phyloP scores from a whole-genome alignment of 2,329 filamentous ascomycete genomes.

The Pseudogymnoascus sp. region DNA sequence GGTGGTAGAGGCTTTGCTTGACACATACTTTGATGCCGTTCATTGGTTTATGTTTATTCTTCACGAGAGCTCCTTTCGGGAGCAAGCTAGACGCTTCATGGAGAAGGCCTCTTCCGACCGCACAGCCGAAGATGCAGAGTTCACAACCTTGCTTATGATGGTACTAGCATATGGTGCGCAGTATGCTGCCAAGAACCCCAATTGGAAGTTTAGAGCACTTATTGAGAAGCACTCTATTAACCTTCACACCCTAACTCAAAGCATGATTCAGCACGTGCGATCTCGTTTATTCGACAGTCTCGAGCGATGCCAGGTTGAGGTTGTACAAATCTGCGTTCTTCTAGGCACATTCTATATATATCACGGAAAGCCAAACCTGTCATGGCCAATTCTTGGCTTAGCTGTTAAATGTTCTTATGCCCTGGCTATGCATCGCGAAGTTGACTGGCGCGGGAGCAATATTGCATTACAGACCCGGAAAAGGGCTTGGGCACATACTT shows the following conservation, averaged over 20 bases:
- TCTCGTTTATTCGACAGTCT: conserved; percentile 1
- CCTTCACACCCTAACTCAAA: not conserved
- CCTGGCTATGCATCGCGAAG: conserved; percentile 28
- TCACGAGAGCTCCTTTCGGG: conserved; percentile 31
- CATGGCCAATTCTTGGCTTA: conserved; percentile 36
- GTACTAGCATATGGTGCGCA: conserved; percentile 26
- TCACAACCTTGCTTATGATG: not conserved
- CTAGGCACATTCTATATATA: conserved; percentile 36
- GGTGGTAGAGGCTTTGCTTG: conserved; percentile 26
- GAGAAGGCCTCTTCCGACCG: conserved; percentile 20
- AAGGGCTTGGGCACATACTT: conserved; percentile 30
- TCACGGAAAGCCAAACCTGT: conserved; percentile 32
- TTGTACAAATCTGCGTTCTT: conserved; percentile 33
- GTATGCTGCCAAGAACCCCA: conserved; percentile 18
- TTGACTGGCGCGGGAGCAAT: not conserved
- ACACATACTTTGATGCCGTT: conserved; percentile 35
- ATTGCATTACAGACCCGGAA: conserved; percentile 23
- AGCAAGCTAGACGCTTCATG: conserved; percentile 4
- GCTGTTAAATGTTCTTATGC: conserved; percentile 34
- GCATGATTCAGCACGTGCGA: not conserved
- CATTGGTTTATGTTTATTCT: conserved; percentile 38
- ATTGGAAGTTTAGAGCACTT: not conserved
- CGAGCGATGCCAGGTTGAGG: conserved; percentile 23
- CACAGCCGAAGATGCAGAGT: conserved; percentile 11
- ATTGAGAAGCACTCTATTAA: conserved; percentile 11